phyloP scores from a whole-genome alignment of 2,329 filamentous ascomycete genomes.

The Fusarium bactridioides region DNA sequence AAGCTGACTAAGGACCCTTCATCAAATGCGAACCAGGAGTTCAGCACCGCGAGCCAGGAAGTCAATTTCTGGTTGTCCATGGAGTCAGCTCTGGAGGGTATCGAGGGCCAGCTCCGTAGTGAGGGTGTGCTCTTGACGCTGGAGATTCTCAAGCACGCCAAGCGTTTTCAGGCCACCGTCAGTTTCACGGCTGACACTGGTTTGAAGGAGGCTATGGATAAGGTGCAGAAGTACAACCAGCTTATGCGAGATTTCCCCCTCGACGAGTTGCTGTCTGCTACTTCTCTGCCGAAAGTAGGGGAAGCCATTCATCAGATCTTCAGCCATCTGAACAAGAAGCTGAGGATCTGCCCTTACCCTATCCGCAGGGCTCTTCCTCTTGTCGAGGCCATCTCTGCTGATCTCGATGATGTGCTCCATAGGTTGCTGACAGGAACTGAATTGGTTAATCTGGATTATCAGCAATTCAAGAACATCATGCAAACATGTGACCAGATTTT shows the following conservation, averaged over 20 bases:
- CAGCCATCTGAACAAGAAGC: constrained; percentile 94
- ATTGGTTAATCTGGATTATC: constrained; percentile 90
- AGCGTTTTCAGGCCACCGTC: constrained; percentile 96
- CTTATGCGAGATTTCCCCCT: constrained; percentile 98
- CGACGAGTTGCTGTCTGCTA: constrained; percentile 92
- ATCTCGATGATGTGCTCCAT: constrained; percentile 88
- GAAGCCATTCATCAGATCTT: constrained; percentile 93
- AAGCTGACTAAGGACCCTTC: constrained; percentile 88
- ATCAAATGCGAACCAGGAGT: constrained; percentile 62
- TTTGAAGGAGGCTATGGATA: constrained; percentile 92
- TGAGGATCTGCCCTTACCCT: constrained; percentile 95
- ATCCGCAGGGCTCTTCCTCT: constrained; percentile 89
- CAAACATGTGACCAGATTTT: constrained; percentile 85
- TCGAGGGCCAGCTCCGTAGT: constrained; percentile 86
- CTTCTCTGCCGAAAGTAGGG: constrained; percentile 85
- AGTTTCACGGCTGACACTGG: constrained; percentile 97
- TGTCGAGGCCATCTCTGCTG: constrained; percentile 96
- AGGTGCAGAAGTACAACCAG: constrained; percentile 98
- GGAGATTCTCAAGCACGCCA: constrained; percentile 94
- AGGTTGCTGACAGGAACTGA: constrained; percentile 84
- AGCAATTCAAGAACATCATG: constrained; percentile 89
- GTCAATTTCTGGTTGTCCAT: constrained; percentile 99
- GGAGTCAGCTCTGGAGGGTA: constrained; percentile 90
- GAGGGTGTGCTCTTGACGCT: constrained; percentile 91
- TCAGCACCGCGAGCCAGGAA: constrained; percentile 86